Evolutionary conservation across 139 green algal genomes (phyloP), one percentile per base, ranked within the genome.

Genomic region (Volvox reticuliferus): DNA sequence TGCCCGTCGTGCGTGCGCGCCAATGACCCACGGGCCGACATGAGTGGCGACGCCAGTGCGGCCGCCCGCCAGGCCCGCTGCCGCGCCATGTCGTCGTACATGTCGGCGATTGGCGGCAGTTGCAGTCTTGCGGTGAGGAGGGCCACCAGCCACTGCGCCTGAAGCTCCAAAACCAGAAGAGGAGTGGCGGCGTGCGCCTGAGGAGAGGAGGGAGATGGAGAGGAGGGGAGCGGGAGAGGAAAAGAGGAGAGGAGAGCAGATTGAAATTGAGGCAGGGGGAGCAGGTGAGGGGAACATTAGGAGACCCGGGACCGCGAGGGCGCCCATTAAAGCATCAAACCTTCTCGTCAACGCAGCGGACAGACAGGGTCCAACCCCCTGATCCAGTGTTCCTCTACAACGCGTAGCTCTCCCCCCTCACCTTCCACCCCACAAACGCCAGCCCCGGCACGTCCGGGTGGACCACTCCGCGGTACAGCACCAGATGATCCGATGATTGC

Each of bases 71-170:
- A 89, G 18, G 68, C 67, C 30, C 68, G 36, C 84, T 89, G 84
- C 12, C 16, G 17, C 36, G 33, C 26, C 12, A 81, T 35, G 67
- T 89, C 84, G 26, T 18, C 26, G 9, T 69, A 69, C 84, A 89
- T 68, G 36, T 20, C 84, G 14, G 21, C 37, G 17, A 65, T 14
- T 6, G 1, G 26, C 22, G 68, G 84, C 68, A 69, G 84, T n/a
- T 6, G 36, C 28, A 50, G 13, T 17, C 37, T 22, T 16, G 62
- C 36, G 68, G 84, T 77, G 9, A 89, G 84, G 65, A 67, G 68
- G 30, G 68, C 84, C 13, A 77, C 84, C 84, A 89, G 67, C 84
- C 84, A 89, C 84, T 89, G 84, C 6, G 84, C 84, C 67, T 89
- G 84, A 37, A 89, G 84, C 84, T 89, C 68, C 67, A 80, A 35